Percentiles rank a stretch among this genome's conserved stretches.
Evolutionary conservation across 2,329 filamentous ascomycete species (phyloP).

Genomic region (Didymellaceae sp.): DNA sequence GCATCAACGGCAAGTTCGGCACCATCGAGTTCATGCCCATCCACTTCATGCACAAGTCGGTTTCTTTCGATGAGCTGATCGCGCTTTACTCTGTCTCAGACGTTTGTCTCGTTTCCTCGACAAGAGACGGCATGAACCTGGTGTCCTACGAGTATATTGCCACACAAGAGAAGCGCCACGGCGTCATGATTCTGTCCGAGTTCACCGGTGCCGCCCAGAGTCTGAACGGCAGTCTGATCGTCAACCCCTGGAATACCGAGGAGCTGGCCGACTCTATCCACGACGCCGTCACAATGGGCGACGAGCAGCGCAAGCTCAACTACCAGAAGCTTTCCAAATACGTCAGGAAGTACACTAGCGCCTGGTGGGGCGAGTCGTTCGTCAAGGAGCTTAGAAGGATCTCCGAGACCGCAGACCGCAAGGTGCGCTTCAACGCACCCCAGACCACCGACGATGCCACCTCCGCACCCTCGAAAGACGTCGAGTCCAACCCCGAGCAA

Average conservation of each 20-base stretch:
- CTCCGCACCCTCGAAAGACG: slow-evolving; percentile 20
- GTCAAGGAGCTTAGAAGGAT: slow-evolving; percentile 78
- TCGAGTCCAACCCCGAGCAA: slow-evolving; percentile 21
- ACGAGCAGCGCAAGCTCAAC: slow-evolving; percentile 84
- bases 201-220: slow-evolving; percentile 96
- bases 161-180: slow-evolving; percentile 86
- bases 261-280: slow-evolving; percentile 92
- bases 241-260: slow-evolving; percentile 99
- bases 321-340: slow-evolving; percentile 93
- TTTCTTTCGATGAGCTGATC: slow-evolving; percentile 92
- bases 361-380: slow-evolving; percentile 96
- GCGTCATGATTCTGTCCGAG: slow-evolving; percentile 93
- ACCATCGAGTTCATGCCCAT: slow-evolving; percentile 99
- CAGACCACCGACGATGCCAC: slow-evolving; percentile 12
- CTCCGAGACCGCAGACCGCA: slow-evolving; percentile 59
- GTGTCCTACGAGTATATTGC: slow-evolving; percentile 99
- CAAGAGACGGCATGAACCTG: slow-evolving; percentile 98
- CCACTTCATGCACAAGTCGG: slow-evolving; percentile 96
- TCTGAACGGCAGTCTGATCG: slow-evolving; percentile 88
- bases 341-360: slow-evolving; percentile 94
- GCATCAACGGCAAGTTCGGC: slow-evolving; percentile 96
- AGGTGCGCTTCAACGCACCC: slow-evolving; percentile 43
- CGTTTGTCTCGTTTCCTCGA: slow-evolving; percentile 90
- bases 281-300: slow-evolving; percentile 94
- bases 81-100: slow-evolving; percentile 92